Conservation (phyloP, 1,284 basidiomycete species). For the Flammula alnicola region DNA sequence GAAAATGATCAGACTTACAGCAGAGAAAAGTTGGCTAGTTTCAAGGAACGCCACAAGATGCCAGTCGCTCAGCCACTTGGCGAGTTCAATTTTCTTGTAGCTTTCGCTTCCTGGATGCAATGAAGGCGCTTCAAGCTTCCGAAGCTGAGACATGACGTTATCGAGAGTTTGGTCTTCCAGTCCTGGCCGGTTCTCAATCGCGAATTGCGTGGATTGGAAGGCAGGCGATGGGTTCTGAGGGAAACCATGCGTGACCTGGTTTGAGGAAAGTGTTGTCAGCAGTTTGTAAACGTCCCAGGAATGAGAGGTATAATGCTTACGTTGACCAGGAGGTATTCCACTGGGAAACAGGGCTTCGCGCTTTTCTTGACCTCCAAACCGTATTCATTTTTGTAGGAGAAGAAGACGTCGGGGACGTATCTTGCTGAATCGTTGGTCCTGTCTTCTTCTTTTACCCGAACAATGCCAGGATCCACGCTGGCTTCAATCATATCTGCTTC, state of each 20-base stretch:
- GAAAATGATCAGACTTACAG: conserved; percentile 49
- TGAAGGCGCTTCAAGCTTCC: conserved; percentile 63
- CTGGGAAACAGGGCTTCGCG: conserved; percentile 97
- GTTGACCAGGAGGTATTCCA: conserved; percentile 97
- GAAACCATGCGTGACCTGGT: conserved; percentile 96
- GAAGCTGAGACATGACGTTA: conserved; percentile 66
- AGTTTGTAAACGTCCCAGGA: conserved; percentile 1
- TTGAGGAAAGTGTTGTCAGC: conserved; percentile 9
- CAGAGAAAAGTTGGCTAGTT: conserved; percentile 81
- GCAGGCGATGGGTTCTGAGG: conserved; percentile 87
- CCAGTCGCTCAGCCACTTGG: conserved; percentile 90
- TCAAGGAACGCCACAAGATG: conserved; percentile 90
- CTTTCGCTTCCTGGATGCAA: conserved; percentile 54
- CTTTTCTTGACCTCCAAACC: conserved; percentile 97
- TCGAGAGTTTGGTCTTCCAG: conserved; percentile 85
- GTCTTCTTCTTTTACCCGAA: conserved; percentile 86
- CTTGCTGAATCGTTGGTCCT: conserved; percentile 69
- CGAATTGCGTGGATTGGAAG: conserved; percentile 81
- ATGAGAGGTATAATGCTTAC: conserved; percentile 55
- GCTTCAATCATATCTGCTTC: conserved; percentile 98
- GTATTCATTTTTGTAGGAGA: conserved; percentile 99
- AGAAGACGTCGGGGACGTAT: conserved; percentile 99
- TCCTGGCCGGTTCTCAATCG: conserved; percentile 91
- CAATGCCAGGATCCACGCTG: conserved; percentile 91
- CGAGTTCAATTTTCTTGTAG: conserved; percentile 65